Conservation (phyloP, 1,284 basidiomycete genomes). For the Rhodotorula sp. region DNA sequence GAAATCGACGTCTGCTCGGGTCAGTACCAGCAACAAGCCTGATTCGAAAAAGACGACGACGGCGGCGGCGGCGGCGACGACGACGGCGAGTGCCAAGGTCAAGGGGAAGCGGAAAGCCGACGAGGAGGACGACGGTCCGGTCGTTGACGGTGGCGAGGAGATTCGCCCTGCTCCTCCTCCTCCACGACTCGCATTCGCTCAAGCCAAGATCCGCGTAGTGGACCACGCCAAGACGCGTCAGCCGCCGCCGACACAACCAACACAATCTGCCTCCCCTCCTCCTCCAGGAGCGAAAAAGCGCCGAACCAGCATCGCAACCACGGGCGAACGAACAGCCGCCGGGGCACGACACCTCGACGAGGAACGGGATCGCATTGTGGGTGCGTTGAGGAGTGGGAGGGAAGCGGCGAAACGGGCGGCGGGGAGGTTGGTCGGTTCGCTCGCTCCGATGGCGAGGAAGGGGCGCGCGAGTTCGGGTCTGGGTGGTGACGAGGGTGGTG, state of each 20-base stretch:
- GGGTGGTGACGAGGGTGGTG: no score
- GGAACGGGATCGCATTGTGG: not conserved
- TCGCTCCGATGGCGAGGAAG: not conserved
- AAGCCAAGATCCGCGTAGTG: not conserved
- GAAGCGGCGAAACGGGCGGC: conserved; percentile 16
- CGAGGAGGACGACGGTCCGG: not conserved
- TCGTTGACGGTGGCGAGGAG: not conserved
- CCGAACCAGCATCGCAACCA: not conserved
- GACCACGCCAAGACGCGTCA: not conserved
- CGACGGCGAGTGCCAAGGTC: not conserved
- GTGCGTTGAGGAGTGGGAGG: not conserved
- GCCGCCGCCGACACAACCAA: no score
- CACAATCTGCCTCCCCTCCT: no score
- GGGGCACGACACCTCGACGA: not conserved
- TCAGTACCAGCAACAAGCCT: no score
- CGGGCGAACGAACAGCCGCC: not conserved
- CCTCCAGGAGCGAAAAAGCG: not conserved
- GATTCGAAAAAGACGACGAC: not conserved
- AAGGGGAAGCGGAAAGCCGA: conserved; percentile 3
- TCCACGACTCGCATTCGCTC: not conserved
- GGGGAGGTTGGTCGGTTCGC: conserved; percentile 1
- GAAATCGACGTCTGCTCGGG: no score
- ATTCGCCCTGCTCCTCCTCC: no score
- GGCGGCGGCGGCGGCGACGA: no score
- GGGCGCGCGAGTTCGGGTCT: not conserved